Evolutionary conservation across 345 rosid genomes (phyloP).

Genomic region (Euphorbia lathyris): DNA sequence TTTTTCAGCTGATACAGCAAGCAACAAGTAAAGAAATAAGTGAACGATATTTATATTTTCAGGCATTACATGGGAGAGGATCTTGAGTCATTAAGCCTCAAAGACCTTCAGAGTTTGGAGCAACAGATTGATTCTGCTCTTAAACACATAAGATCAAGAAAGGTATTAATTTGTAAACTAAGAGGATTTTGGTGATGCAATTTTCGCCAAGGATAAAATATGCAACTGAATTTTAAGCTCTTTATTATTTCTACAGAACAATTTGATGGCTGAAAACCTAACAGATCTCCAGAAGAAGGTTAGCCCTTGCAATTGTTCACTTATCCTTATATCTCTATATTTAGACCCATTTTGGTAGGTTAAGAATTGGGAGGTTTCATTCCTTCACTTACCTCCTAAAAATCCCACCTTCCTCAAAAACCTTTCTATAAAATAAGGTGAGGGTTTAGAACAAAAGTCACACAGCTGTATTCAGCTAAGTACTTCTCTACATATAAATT

Average conservation of each 20-base stretch:
- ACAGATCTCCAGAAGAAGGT: conserved; percentile 88
- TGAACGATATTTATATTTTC: conserved; percentile 6
- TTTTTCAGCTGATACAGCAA: no score
- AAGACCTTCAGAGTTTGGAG: conserved; percentile 80
- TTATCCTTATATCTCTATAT: background rate
- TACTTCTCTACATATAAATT: background rate
- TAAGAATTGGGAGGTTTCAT: background rate
- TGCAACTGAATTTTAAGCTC: background rate
- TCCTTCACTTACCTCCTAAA: background rate
- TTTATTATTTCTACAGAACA: conserved; percentile 47
- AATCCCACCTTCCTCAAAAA: background rate
- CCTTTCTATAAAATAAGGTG: background rate
- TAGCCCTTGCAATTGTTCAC: background rate
- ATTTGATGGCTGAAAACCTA: conserved; percentile 74
- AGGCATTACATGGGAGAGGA: conserved; percentile 95
- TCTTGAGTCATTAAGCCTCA: conserved; percentile 60
- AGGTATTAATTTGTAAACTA: conserved; percentile 33
- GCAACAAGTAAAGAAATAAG: background rate
- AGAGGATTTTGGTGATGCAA: background rate
- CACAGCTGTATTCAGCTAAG: background rate
- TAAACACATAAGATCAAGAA: conserved; percentile 66
- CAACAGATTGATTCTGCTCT: conserved; percentile 73
- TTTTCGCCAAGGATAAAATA: background rate
- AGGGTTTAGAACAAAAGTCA: background rate
- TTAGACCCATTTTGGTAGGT: background rate